Evolutionary conservation across 352 stramenopile genomes (phyloP).

Genomic region (Chrysophaeum taylorii): DNA sequence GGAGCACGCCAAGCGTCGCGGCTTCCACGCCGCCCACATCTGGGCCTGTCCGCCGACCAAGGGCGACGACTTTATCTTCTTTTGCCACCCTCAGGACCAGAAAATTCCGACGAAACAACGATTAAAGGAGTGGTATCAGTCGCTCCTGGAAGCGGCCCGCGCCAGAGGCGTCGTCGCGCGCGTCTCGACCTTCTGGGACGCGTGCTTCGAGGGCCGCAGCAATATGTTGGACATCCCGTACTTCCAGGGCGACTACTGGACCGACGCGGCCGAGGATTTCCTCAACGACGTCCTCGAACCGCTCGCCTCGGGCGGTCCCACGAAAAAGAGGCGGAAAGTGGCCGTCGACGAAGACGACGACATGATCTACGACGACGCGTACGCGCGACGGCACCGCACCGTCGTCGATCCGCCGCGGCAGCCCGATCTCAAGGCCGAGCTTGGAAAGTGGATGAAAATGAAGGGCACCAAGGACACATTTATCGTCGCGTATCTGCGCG

Average conservation of each 20-base stretch:
- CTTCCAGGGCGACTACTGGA: slow-evolving; percentile 98
- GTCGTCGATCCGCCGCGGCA: neutral
- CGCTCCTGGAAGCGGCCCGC: slow-evolving; percentile 50
- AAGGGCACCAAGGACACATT: slow-evolving; percentile 98
- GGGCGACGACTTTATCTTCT: slow-evolving; percentile 99
- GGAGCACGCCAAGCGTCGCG: slow-evolving; percentile 88
- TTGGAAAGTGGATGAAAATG: slow-evolving; percentile 90
- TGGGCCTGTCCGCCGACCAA: slow-evolving; percentile 98
- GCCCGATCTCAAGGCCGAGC: no score
- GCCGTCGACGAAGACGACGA: no score
- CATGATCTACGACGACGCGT: no score
- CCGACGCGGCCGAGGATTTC: slow-evolving; percentile 90
- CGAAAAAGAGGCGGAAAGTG: no score
- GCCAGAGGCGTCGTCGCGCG: slow-evolving; percentile 67
- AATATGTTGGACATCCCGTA: slow-evolving; percentile 84
- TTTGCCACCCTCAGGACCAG: slow-evolving; percentile 95
- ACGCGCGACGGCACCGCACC: no score
- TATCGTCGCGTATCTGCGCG: slow-evolving; percentile 87
- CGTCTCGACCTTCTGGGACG: slow-evolving; percentile 89
- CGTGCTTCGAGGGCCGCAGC: slow-evolving; percentile 67
- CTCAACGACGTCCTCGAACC: slow-evolving; percentile 96
- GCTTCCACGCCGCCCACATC: slow-evolving; percentile 94
- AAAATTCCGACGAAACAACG: slow-evolving; percentile 96
- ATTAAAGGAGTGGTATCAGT: slow-evolving; percentile 73
- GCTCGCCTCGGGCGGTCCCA: slow-evolving; percentile 14